Conservation (phyloP, 768 basidiomycete species). For the Auricularia auricula-judae region DNA sequence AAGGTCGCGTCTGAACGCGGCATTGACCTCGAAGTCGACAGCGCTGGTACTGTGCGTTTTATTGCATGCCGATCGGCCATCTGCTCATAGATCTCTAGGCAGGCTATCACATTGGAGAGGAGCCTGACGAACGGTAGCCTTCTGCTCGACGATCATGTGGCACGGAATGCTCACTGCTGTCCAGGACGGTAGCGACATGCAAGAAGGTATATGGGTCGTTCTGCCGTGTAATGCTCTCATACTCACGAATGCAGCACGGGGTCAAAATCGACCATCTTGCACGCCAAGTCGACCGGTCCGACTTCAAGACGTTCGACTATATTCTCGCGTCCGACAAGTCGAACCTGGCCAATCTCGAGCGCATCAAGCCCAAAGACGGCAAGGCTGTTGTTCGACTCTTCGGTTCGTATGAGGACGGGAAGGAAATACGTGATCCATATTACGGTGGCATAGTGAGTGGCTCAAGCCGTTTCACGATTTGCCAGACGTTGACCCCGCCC, state of each 20-base stretch:
- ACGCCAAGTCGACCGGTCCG: slow-evolving; percentile 50
- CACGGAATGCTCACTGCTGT: neutral
- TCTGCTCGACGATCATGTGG: neutral
- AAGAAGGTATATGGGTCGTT: slow-evolving; percentile 37
- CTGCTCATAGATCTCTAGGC: slow-evolving; percentile 17
- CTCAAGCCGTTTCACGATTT: slow-evolving; percentile 11
- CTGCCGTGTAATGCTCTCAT: neutral
- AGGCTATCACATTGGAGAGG: slow-evolving; percentile 73
- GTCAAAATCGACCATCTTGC: slow-evolving; percentile 62
- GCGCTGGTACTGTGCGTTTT: slow-evolving; percentile 12
- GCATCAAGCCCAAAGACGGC: slow-evolving; percentile 31
- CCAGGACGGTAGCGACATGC: slow-evolving; percentile 61
- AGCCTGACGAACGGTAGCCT: slow-evolving; percentile 68
- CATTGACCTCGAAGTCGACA: slow-evolving; percentile 47
- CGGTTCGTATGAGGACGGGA: slow-evolving; percentile 64
- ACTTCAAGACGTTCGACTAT: slow-evolving; percentile 69
- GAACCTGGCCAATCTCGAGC: slow-evolving; percentile 55
- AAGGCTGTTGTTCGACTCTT: slow-evolving; percentile 66
- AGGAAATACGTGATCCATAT: slow-evolving; percentile 77
- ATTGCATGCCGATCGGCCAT: neutral
- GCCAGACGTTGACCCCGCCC: neutral
- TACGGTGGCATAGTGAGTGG: slow-evolving; percentile 50
- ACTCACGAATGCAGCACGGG: slow-evolving; percentile 37
- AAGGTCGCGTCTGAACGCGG: slow-evolving; percentile 50
- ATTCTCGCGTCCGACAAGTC: slow-evolving; percentile 77